Evolutionary conservation across 768 basidiomycete species (phyloP).

Genomic region (Termitomyces sp.): DNA sequence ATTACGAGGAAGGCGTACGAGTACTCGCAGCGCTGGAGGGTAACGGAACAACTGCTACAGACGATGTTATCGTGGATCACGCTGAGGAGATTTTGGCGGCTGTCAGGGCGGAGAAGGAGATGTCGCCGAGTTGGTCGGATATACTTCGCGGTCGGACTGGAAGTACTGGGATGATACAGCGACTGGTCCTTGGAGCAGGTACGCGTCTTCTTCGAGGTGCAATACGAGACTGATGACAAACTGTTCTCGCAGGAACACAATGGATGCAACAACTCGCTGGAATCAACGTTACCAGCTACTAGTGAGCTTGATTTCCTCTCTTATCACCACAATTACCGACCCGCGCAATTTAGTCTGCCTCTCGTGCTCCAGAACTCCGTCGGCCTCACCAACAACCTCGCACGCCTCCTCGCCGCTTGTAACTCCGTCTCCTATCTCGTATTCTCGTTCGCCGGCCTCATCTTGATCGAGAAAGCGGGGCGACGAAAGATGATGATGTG

Average conservation of each 20-base stretch:
- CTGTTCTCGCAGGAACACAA: constrained; percentile 33
- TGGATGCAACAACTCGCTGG: constrained; percentile 52
- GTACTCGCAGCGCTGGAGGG: constrained; percentile 44
- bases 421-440: constrained; percentile 49
- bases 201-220: not conserved
- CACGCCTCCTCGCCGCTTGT: constrained; percentile 47
- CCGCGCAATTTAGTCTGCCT: constrained; percentile 23
- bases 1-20: constrained; percentile 35
- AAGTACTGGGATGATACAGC: constrained; percentile 42
- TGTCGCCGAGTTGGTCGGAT: constrained; percentile 37
- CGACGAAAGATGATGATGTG: constrained; percentile 51
- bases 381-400: constrained; percentile 44
- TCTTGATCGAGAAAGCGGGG: constrained; percentile 46
- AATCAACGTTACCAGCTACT: constrained; percentile 52
- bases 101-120: constrained; percentile 38
- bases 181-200: constrained; percentile 42
- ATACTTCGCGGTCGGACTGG: constrained; percentile 38
- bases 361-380: constrained; percentile 48
- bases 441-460: constrained; percentile 43
- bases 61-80: constrained; percentile 35
- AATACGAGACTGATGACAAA: not conserved
- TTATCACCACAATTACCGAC: not conserved
- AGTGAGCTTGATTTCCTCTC: constrained; percentile 24
- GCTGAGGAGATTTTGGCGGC: constrained; percentile 41
- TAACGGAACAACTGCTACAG: constrained; percentile 27